phyloP scores from a whole-genome alignment of 2,329 filamentous ascomycete species.

The Cladosporium oxysporum region DNA sequence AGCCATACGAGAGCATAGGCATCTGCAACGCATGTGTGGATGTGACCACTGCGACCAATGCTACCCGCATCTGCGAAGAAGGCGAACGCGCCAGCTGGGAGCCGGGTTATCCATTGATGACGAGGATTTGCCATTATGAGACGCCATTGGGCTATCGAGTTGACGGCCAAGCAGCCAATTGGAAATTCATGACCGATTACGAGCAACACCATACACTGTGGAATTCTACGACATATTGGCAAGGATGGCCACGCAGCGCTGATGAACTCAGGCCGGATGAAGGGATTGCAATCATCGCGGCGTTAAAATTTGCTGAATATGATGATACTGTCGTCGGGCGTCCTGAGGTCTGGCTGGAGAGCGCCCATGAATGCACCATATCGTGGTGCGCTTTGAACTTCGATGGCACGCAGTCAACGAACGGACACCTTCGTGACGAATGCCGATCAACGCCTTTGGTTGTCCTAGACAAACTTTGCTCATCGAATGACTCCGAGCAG shows the following conservation, averaged over 20 bases:
- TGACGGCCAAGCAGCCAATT: not conserved
- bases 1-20: not conserved
- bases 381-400: not conserved
- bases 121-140: not conserved
- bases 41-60: not conserved
- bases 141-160: too few species aligned
- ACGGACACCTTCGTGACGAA: not conserved
- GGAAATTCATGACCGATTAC: not conserved
- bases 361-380: not conserved
- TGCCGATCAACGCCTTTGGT: not conserved
- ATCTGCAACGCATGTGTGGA: not conserved
- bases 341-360: not conserved
- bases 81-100: not conserved
- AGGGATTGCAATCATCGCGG: not conserved
- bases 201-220: not conserved
- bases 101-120: not conserved
- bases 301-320: not conserved
- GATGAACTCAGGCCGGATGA: not conserved
- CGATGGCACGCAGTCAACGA: not conserved
- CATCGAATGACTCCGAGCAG: not conserved
- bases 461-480: not conserved
- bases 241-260: not conserved
- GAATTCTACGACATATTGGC: conserved; percentile 4
- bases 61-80: not conserved
- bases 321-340: not conserved